phyloP scores from a whole-genome alignment of 306 rosid species.

The Acacia crassicarpa region DNA sequence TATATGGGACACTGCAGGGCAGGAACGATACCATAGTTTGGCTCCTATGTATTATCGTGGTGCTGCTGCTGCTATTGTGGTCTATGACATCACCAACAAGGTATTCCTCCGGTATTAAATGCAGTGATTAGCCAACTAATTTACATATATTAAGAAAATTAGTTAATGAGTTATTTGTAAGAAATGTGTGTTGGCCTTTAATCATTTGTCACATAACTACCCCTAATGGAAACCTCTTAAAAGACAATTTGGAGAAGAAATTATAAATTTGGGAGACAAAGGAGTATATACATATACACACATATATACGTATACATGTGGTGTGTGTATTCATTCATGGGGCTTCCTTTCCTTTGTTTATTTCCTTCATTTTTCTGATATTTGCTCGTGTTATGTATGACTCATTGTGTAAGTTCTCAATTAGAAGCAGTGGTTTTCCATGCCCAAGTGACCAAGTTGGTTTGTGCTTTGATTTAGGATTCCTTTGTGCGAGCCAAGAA shows the following conservation, averaged over 20 bases:
- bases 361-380: not conserved
- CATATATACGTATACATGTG: too few relatives aligned
- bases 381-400: not conserved
- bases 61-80: constrained; percentile 82
- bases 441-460: not conserved
- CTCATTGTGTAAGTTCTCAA: not conserved
- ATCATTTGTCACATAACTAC: too few relatives aligned
- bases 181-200: too few relatives aligned
- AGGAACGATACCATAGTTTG: constrained; percentile 86
- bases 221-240: not conserved
- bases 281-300: too few relatives aligned
- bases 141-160: too few relatives aligned
- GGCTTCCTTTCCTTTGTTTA: not conserved
- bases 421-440: not conserved
- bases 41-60: constrained; percentile 97
- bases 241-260: not conserved
- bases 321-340: not conserved
- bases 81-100: constrained; percentile 71
- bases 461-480: constrained; percentile 53
- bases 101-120: constrained; percentile 10
- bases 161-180: not conserved
- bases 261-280: too few relatives aligned
- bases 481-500: constrained; percentile 76
- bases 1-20: constrained; percentile 97
- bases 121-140: not conserved